These are phyloP conservation scores for Inonotus obliquus DNA, from an alignment of 1,284 basidiomycete genomes.

Conservation along the genomic window DNA sequence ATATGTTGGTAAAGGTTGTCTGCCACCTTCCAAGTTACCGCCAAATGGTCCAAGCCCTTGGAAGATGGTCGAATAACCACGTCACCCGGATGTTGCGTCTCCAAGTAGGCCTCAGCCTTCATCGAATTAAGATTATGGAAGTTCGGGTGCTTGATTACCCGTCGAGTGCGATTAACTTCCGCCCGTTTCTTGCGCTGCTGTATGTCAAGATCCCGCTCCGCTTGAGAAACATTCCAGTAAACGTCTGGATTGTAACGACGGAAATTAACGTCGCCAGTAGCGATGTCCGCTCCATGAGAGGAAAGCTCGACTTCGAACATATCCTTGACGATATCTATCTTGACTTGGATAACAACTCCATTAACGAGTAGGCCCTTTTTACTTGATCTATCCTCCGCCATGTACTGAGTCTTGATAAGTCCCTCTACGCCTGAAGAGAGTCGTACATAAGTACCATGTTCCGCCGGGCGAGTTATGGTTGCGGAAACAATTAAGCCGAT, in stretches of 20 bases:
- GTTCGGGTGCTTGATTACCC: conserved; percentile 97
- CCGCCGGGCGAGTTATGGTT: conserved; percentile 57
- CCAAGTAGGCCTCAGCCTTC: conserved; percentile 88
- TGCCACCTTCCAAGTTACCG: conserved; percentile 99
- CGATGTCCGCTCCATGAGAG: conserved; percentile 67
- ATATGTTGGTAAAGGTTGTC: conserved; percentile 97
- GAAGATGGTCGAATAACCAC: conserved; percentile 96
- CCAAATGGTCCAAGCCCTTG: conserved; percentile 90
- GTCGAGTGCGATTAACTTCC: conserved; percentile 70
- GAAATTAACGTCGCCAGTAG: conserved; percentile 59
- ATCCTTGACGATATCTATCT: conserved; percentile 58
- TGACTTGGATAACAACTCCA: conserved; percentile 75
- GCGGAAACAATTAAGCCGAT: conserved; percentile 85
- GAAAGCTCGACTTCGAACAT: conserved; percentile 77
- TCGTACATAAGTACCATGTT: conserved; percentile 54
- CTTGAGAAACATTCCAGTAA: conserved; percentile 65
- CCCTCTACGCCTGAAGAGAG: conserved; percentile 95
- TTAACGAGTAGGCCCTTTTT: conserved; percentile 77
- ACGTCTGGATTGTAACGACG: conserved; percentile 60
- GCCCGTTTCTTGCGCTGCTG: conserved; percentile 81
- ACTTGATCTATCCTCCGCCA: conserved; percentile 52
- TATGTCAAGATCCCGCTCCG: conserved; percentile 70
- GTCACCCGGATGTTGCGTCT: conserved; percentile 89
- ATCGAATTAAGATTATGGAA: conserved; percentile 94
- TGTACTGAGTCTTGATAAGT: conserved; percentile 63